A percentile compares a stretch with the other conserved stretches of the same genome.
phyloP scores from a whole-genome alignment of 495 filamentous ascomycete genomes.

The Pyrenopolyporus hunteri region DNA sequence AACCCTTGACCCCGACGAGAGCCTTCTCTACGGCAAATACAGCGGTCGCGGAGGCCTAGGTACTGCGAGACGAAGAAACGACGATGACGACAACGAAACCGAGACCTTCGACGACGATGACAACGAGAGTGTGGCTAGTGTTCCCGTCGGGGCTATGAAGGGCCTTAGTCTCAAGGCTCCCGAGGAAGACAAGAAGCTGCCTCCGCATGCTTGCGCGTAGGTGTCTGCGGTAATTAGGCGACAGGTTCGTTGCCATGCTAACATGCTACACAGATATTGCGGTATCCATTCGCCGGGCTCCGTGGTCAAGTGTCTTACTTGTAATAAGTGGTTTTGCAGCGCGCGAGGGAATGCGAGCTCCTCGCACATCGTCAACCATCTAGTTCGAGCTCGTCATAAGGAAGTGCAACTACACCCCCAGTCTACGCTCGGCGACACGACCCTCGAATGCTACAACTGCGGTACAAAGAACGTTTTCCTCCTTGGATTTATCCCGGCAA shows the following conservation, averaged over 20 bases:
- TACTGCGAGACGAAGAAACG: constrained; percentile 64
- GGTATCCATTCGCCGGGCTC: constrained; percentile 95
- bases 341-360: constrained; percentile 95
- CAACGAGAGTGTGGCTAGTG: constrained; percentile 87
- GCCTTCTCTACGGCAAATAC: constrained; percentile 70
- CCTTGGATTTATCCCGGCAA: constrained; percentile 99
- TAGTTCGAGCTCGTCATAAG: constrained; percentile 96
- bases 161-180: constrained; percentile 66
- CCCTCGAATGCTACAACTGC: constrained; percentile 99
- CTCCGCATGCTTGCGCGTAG: constrained; percentile 95
- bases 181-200: constrained; percentile 89
- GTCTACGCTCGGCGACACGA: constrained; percentile 95
- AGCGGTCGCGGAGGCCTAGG: constrained; percentile 59
- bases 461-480: constrained; percentile 99
- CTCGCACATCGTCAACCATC: constrained; percentile 97
- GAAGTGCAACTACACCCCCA: constrained; percentile 96
- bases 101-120: constrained; percentile 90
- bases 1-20: constrained; percentile 76
- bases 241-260: constrained; percentile 20
- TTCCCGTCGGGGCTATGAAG: constrained; percentile 76
- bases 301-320: constrained; percentile 94
- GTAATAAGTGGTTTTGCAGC: constrained; percentile 99
- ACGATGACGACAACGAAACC: constrained; percentile 86
- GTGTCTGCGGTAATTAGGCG: constrained; percentile 43
- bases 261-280: constrained; percentile 71